These are phyloP conservation scores for Cardamine occulta DNA, from an alignment of 345 rosid genomes.

Conservation along the genomic window DNA sequence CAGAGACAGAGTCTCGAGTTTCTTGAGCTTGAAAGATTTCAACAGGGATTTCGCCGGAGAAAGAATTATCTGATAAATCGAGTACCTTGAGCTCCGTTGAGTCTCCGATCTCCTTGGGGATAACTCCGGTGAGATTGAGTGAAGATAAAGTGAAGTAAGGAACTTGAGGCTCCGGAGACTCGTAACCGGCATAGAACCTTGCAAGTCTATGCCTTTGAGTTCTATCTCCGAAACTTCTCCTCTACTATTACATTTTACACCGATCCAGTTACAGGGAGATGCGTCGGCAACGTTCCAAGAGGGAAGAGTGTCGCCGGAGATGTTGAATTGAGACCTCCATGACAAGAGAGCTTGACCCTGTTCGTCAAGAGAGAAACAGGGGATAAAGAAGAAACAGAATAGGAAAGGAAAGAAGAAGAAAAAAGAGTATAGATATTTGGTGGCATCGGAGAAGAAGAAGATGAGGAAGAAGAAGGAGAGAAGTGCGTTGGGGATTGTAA, in stretches of 20 bases:
- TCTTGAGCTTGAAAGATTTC: slow-evolving; percentile 61
- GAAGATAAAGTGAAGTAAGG: slow-evolving; percentile 65
- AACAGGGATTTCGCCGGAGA: slow-evolving; percentile 66
- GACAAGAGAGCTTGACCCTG: slow-evolving; percentile 72
- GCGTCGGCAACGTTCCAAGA: slow-evolving; percentile 66
- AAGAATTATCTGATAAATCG: slow-evolving; percentile 73
- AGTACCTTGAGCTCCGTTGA: slow-evolving; percentile 46
- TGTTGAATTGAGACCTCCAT: slow-evolving; percentile 74
- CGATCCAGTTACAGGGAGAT: slow-evolving; percentile 77
- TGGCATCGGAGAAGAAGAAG: slow-evolving; percentile 56
- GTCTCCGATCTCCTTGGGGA: slow-evolving; percentile 61
- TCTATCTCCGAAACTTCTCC: slow-evolving; percentile 59
- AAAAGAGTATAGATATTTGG: slow-evolving; percentile 49
- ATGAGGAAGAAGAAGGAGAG: slow-evolving; percentile 30
- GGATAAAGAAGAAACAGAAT: slow-evolving; percentile 48
- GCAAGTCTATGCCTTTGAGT: slow-evolving; percentile 62
- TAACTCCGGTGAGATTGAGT: slow-evolving; percentile 69
- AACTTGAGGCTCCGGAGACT: slow-evolving; percentile 60
- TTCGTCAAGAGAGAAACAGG: slow-evolving; percentile 60
- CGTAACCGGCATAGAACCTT: slow-evolving; percentile 61
- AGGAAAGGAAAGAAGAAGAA: slow-evolving; percentile 45
- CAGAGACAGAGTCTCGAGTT: slow-evolving; percentile 60
- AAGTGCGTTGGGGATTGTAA: slow-evolving; percentile 64
- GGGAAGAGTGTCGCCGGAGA: slow-evolving; percentile 49
- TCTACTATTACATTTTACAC: slow-evolving; percentile 60